These are phyloP conservation scores for Blastobotrys indianensis DNA, from an alignment of 1,139 yeast genomes.

Conservation along the genomic window DNA sequence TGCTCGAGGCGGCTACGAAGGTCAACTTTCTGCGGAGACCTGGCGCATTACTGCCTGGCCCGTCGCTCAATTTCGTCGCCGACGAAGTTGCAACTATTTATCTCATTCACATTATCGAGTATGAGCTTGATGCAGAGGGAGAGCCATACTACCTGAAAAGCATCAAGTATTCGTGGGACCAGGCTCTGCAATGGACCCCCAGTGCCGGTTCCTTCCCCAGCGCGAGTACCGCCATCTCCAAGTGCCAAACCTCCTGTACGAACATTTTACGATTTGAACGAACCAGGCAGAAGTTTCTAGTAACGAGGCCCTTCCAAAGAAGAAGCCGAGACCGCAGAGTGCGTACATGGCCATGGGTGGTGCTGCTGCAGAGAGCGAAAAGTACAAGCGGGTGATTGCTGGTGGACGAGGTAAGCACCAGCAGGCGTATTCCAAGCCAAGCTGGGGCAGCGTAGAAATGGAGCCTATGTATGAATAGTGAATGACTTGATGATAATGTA, in stretches of 20 bases:
- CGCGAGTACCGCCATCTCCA: constrained; percentile 20
- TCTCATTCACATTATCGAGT: constrained; percentile 23
- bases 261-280: constrained; percentile 18
- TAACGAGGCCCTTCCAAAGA: not conserved
- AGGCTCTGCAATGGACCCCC: constrained; percentile 23
- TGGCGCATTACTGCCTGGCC: constrained; percentile 27
- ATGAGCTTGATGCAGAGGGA: constrained; percentile 2
- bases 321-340: constrained; percentile 10
- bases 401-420: not conserved
- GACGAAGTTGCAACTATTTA: constrained; percentile 25
- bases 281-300: constrained; percentile 5
- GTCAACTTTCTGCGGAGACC: constrained; percentile 27
- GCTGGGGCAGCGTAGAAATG: too few relatives aligned
- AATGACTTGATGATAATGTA: too few relatives aligned
- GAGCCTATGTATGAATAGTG: too few relatives aligned
- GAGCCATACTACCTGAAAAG: constrained; percentile 14
- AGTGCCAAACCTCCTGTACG: constrained; percentile 21
- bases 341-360: constrained; percentile 14
- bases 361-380: constrained; percentile 6
- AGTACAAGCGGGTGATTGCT: constrained; percentile 8
- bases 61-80: constrained; percentile 26
- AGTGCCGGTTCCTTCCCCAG: constrained; percentile 20
- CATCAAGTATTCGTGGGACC: constrained; percentile 29
- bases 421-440: too few relatives aligned
- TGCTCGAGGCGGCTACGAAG: constrained; percentile 24